phyloP scores from a whole-genome alignment of 345 rosid species.

The Rubroshorea leprosula region DNA sequence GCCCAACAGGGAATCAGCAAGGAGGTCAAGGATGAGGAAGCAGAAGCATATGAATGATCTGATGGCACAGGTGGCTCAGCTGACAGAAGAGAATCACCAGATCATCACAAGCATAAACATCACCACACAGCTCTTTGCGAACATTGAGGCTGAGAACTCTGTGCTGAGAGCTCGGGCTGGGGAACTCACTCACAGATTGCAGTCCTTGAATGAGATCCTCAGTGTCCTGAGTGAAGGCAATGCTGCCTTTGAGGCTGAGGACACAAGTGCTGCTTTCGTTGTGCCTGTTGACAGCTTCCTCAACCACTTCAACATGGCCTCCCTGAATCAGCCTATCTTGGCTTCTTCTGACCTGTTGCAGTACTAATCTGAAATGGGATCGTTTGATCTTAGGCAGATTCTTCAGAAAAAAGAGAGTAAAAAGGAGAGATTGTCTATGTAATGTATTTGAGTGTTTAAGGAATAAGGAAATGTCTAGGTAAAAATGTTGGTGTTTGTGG shows the following conservation, averaged over 20 bases:
- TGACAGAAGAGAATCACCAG: conserved; percentile 54
- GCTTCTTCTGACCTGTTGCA: conserved; percentile 63
- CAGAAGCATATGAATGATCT: conserved; percentile 90
- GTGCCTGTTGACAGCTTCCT: conserved; percentile 30
- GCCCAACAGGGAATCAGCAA: conserved; percentile 92
- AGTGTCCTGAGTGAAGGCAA: conserved; percentile 25
- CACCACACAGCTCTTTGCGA: conserved; percentile 49
- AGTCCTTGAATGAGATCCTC: conserved; percentile 68
- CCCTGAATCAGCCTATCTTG: conserved; percentile 61
- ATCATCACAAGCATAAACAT: conserved; percentile 46
- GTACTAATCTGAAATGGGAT: conserved; percentile 21
- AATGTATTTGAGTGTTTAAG: not conserved
- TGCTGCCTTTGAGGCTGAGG: conserved; percentile 15
- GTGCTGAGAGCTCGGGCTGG: conserved; percentile 61
- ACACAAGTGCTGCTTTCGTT: conserved; percentile 18
- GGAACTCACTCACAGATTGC: conserved; percentile 65
- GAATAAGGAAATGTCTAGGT: not conserved
- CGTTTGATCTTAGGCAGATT: not conserved
- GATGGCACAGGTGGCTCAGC: conserved; percentile 43
- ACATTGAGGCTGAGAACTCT: conserved; percentile 70
- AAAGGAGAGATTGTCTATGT: not conserved
- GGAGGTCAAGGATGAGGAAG: conserved; percentile 89
- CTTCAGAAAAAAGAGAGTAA: not conserved
- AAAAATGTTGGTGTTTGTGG: not conserved
- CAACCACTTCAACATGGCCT: conserved; percentile 40